Conservation (phyloP, 169 alveolate genomes). For the Plasmodium gaboni region DNA sequence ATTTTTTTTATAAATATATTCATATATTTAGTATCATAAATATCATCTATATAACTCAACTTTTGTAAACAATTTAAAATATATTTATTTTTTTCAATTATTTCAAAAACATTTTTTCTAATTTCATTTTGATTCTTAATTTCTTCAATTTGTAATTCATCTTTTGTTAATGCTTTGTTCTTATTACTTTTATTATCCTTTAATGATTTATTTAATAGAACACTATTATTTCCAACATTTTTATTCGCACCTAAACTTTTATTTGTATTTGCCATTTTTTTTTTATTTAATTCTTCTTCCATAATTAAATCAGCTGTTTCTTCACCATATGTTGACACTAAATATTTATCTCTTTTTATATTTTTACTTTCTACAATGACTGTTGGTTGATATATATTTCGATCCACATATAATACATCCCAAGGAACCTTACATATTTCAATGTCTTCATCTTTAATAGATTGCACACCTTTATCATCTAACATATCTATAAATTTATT, state of each 20-base stretch:
- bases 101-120: constrained; percentile 28
- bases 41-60: constrained; percentile 51
- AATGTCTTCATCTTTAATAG: constrained; percentile 50
- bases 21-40: constrained; percentile 47
- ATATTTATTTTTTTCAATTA: constrained; percentile 58
- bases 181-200: constrained; percentile 51
- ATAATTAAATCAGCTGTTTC: constrained; percentile 74
- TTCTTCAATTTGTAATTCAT: constrained; percentile 73
- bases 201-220: too few species aligned
- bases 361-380: constrained; percentile 59
- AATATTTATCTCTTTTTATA: constrained; percentile 58
- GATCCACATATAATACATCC: constrained; percentile 39
- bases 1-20: constrained; percentile 68
- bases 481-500: constrained; percentile 51
- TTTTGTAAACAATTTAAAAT: constrained; percentile 51
- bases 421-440: constrained; percentile 75
- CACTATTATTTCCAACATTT: too few species aligned
- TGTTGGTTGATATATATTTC: constrained; percentile 72
- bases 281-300: constrained; percentile 62
- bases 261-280: constrained; percentile 10
- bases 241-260: too few species aligned
- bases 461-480: constrained; percentile 59
- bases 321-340: constrained; percentile 59
- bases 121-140: constrained; percentile 62
- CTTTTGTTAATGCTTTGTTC: constrained; percentile 49